Percentiles rank a stretch among this genome's conserved stretches.
These are phyloP conservation scores for Anacardium occidentale DNA, from an alignment of 345 rosid species.

Conservation along the genomic window DNA sequence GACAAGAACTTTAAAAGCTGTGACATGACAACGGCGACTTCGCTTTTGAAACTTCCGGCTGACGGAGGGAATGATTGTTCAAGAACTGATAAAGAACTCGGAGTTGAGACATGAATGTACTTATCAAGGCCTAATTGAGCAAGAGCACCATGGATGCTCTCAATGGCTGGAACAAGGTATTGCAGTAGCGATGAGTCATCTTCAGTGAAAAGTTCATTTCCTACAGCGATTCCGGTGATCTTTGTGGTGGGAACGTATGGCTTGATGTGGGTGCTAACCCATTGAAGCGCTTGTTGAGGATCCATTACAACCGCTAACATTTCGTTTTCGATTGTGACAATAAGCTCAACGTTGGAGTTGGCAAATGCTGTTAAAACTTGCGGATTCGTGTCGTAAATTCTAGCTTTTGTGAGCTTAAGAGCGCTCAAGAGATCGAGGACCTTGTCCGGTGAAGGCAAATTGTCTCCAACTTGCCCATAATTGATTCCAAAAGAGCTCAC, in stretches of 20 bases:
- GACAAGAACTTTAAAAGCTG: constrained; percentile 62
- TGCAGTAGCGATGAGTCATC: constrained; percentile 47
- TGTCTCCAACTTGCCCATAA: constrained; percentile 84
- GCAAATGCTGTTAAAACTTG: constrained; percentile 71
- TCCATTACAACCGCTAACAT: constrained; percentile 57
- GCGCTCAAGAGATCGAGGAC: constrained; percentile 69
- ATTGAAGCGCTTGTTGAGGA: constrained; percentile 77
- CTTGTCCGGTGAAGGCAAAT: constrained; percentile 67
- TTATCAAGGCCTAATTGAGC: constrained; percentile 67
- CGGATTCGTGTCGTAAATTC: constrained; percentile 91
- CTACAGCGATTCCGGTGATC: constrained; percentile 71
- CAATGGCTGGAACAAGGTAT: constrained; percentile 73
- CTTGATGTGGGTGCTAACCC: constrained; percentile 65
- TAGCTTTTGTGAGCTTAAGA: constrained; percentile 60
- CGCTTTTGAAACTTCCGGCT: constrained; percentile 65
- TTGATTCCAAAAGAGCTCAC: constrained; percentile 75
- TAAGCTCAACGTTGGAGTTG: constrained; percentile 62
- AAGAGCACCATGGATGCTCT: constrained; percentile 70
- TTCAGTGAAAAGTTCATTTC: constrained; percentile 67
- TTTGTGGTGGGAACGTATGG: constrained; percentile 69
- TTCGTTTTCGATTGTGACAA: constrained; percentile 77
- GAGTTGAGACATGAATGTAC: constrained; percentile 71
- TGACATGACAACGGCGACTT: constrained; percentile 51
- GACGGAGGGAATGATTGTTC: constrained; percentile 86
- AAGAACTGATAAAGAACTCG: constrained; percentile 69